Evolutionary conservation across 2,329 filamentous ascomycete genomes (phyloP).

Genomic region (Fusarium pseudonygamai): DNA sequence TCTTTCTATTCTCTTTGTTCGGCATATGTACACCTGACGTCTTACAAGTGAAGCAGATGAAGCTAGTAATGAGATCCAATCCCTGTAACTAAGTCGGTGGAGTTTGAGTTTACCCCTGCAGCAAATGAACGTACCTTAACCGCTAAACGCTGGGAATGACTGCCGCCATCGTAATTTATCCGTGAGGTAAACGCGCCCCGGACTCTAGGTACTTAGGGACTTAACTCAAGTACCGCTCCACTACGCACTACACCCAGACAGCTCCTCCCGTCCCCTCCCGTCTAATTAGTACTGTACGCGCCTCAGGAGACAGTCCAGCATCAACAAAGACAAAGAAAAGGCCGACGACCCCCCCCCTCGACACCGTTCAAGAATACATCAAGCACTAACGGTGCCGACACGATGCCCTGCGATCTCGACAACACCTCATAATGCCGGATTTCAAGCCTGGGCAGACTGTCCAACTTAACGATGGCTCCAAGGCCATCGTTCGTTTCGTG

Average conservation of each 20-base stretch:
- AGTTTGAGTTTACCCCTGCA: conserved; percentile 21
- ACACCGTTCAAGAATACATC: not conserved
- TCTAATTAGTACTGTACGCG: conserved; percentile 30
- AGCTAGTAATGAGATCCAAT: not conserved
- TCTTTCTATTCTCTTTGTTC: not conserved
- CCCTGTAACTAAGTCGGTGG: conserved; percentile 7
- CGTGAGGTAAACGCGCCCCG: conserved; percentile 39
- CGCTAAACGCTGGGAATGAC: conserved; percentile 26
- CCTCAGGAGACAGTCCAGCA: conserved; percentile 32
- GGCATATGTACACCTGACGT: not conserved
- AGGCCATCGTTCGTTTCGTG: conserved; percentile 81
- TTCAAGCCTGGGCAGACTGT: conserved; percentile 77
- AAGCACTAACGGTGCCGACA: conserved; percentile 34
- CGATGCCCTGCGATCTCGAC: conserved; percentile 46
- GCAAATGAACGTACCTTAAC: conserved; percentile 21
- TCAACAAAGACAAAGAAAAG: conserved; percentile 7
- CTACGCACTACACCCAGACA: conserved; percentile 9
- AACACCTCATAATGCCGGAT: conserved; percentile 57
- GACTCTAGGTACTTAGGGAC: conserved; percentile 8
- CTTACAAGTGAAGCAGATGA: conserved; percentile 9
- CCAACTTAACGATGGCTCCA: conserved; percentile 80
- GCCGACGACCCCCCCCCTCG: not conserved
- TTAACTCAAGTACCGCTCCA: conserved; percentile 10
- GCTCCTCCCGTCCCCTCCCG: conserved; percentile 31
- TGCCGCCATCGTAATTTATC: conserved; percentile 45